Base-by-base conservation (phyloP, 1,284 basidiomycete species). In the Thecaphora thlaspeos region DNA sequence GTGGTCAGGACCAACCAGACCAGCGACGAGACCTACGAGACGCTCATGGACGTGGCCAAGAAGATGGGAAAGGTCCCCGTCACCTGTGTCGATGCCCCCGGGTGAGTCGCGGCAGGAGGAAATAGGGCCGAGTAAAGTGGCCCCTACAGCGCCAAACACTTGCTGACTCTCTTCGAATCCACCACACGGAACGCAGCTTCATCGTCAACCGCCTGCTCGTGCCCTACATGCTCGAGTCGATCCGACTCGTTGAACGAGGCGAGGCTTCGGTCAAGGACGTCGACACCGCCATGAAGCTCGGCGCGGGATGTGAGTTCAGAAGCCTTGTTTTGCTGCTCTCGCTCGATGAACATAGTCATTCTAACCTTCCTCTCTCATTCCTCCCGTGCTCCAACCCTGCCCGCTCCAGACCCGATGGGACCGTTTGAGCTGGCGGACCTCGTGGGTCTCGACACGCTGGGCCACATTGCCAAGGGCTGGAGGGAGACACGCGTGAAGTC, bases 221-320 rank as follows among this genome's bases (percentile, higher is more conserved):
- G 8, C 82, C 82, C 8, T 83, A 83, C 74, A 78, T 83, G 76
- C 81, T 83, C 57, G 83, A 84, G 71, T 82, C 83, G 1, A 81
- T 84, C 49, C 76, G 82, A 34, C 82, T 84, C 80, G 79, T 83
- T 19, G 83, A 84, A 71, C 79, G 83, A 28, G 83, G 83, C 15
- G 83, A 84, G 48, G 83, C 83, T 0, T 80, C 82, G 10, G 75
- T 81, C 14, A 80, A 83, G 73, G 83, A 84, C 73, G 80, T 84
- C 51, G 83, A 84, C 73, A 81, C 78, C 12, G 83, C 83, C 34
- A 84, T 84, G 83, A 83, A 84, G 76, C 79, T 84, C 23, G 83
- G 83, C 26, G 83, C 83, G 15, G 83, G 83, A 42, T 72, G 80
- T 80, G 61, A 73, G 79, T n/a, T n/a, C n/a, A n/a, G n/a, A n/a